Evolutionary conservation across 2,329 filamentous ascomycete species (phyloP), one percentile per base, ranked within the genome.

Genomic region (Ascochyta fabae): DNA sequence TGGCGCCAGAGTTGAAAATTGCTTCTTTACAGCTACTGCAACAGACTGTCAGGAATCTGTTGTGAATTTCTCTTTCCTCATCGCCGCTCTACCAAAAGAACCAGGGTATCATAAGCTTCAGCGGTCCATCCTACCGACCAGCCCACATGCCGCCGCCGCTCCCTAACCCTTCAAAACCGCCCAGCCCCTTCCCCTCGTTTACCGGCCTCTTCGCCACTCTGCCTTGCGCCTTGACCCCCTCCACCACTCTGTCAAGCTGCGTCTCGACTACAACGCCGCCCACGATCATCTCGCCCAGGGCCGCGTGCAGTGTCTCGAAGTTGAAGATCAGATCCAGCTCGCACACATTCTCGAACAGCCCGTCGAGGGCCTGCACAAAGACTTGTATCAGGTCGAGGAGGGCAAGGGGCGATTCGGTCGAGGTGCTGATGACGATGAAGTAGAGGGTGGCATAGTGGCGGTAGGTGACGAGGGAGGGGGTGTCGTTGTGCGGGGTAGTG

Each of bases 291-390:
- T 98, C 94, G 54, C 87, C 88, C 9, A 98, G 80, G 15, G 92
- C 88, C 8, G 94, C 90, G 80, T 99, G 95, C 69, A 99, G 82
- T 15, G 92, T 96, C 83, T 99, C 95, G 68, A 96, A 99, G 75
- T 98, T 98, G 81, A 99, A 99, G 75, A 99, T 99, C 66, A 99
- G 84, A 76, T 99, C 93, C 52, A 99, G 82, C 80, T 99, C 95
- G 83, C 95, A 99, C 9, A 99, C 95, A 74, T 99, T 97, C 79
- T 98, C 95, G 73, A 99, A 99, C 36, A 99, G 83, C 62, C 92
- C 87, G 76, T 99, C 95, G 33, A 99, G 84, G 0, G 94, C 88
- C 78, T 99, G 95, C 61, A 99, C 95, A 70, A 97, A 99, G 57
- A 99, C 95, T 78, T 99, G 95, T 63, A 99, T 98, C 50, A 99